Conservation (phyloP, 805 yeast genomes). For the Metschnikowia lunata region DNA sequence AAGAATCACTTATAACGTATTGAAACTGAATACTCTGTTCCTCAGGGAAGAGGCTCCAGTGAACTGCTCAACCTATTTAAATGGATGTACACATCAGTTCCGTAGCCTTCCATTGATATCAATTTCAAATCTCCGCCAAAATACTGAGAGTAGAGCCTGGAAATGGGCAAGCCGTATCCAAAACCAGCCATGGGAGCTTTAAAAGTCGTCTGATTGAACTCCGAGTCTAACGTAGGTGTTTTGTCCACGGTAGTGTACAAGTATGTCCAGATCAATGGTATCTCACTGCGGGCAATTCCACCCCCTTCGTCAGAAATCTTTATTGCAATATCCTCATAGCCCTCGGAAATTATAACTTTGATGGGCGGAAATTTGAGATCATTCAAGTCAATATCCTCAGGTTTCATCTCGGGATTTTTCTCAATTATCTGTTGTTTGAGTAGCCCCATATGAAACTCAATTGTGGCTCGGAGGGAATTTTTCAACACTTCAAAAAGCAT, state of each 20-base stretch:
- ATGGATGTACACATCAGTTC: conserved; percentile 88
- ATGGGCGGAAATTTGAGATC: conserved; percentile 78
- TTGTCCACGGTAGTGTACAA: conserved; percentile 82
- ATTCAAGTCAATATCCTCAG: conserved; percentile 43
- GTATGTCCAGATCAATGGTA: conserved; percentile 87
- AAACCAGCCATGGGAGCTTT: conserved; percentile 93
- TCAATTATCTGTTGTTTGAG: conserved; percentile 34
- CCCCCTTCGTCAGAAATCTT: conserved; percentile 93
- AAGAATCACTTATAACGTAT: too few relatives aligned
- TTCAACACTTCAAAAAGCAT: conserved; percentile 87
- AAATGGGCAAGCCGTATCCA: conserved; percentile 87
- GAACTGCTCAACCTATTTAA: conserved; percentile 72
- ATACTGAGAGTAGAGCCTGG: conserved; percentile 80
- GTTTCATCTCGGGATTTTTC: conserved; percentile 38
- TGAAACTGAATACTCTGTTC: neutral
- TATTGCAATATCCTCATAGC: conserved; percentile 85
- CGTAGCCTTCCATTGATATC: conserved; percentile 91
- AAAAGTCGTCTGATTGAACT: conserved; percentile 56
- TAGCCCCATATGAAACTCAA: conserved; percentile 66
- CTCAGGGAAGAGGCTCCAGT: conserved; percentile 58
- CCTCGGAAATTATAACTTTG: conserved; percentile 82
- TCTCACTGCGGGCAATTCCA: conserved; percentile 80
- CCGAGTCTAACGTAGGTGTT: conserved; percentile 61
- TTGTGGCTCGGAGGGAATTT: conserved; percentile 84
- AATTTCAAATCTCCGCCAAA: conserved; percentile 87